Evolutionary conservation across 805 yeast species (phyloP).

Genomic region (Saccharomycopsis olivae): DNA sequence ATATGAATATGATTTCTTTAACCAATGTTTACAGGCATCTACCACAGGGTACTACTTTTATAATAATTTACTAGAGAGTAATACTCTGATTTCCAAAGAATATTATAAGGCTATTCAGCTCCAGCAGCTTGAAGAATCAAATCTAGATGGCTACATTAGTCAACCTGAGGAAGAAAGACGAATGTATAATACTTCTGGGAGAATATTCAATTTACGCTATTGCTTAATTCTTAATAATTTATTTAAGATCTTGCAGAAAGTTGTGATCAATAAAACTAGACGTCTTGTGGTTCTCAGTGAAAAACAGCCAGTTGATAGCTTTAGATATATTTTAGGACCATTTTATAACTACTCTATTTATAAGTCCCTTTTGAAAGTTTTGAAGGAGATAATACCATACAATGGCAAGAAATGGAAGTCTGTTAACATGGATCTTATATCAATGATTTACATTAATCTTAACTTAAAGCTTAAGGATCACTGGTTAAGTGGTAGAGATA

Average conservation of each 20-base stretch:
- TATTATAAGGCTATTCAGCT: conserved; percentile 6
- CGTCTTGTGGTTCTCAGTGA: conserved; percentile 56
- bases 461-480: conserved; percentile 65
- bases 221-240: conserved; percentile 41
- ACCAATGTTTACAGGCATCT: not conserved
- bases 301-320: conserved; percentile 49
- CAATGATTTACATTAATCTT: conserved; percentile 72
- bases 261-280: conserved; percentile 61
- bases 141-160: not conserved
- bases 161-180: not conserved
- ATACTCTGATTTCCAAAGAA: conserved; percentile 9
- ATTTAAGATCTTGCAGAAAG: conserved; percentile 43
- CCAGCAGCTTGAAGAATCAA: conserved; percentile 5
- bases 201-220: conserved; percentile 28
- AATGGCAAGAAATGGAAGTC: conserved; percentile 93
- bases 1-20: conserved; percentile 21
- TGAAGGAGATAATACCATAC: conserved; percentile 76
- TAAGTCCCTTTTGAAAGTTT: conserved; percentile 58
- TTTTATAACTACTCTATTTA: conserved; percentile 55
- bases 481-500: conserved; percentile 80
- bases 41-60: conserved; percentile 11
- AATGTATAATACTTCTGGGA: conserved; percentile 13
- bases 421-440: conserved; percentile 85
- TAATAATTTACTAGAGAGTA: conserved; percentile 14
- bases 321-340: conserved; percentile 44